A percentile compares a stretch with the other conserved stretches of the same genome.
phyloP scores from a whole-genome alignment of 2,329 filamentous ascomycete genomes.

The Cladosporium sp. region DNA sequence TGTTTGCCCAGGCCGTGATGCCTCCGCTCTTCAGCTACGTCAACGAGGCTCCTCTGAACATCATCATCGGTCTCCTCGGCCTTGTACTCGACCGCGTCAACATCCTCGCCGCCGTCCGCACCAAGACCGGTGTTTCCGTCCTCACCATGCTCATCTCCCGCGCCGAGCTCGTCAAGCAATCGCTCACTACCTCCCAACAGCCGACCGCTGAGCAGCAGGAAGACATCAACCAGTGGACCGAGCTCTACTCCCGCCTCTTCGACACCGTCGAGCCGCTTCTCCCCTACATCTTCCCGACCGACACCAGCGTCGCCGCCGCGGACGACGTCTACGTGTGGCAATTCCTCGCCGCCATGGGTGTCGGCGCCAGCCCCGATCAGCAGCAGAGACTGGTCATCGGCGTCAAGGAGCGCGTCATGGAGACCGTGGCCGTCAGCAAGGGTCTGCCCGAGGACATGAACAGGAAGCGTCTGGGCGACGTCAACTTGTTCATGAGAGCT shows the following conservation, averaged over 20 bases:
- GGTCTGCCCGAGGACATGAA: constrained; percentile 83
- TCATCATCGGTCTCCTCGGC: constrained; percentile 84
- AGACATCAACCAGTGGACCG: constrained; percentile 76
- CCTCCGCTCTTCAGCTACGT: constrained; percentile 85
- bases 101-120: constrained; percentile 76
- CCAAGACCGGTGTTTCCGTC: constrained; percentile 81
- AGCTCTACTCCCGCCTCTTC: constrained; percentile 81
- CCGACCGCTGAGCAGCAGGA: constrained; percentile 45
- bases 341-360: constrained; percentile 90
- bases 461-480: constrained; percentile 76
- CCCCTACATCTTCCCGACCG: constrained; percentile 81
- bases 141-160: constrained; percentile 92
- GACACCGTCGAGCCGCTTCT: constrained; percentile 79
- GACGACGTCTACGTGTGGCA: constrained; percentile 98
- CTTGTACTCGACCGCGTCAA: constrained; percentile 78
- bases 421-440: constrained; percentile 84
- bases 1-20: constrained; percentile 85
- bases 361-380: constrained; percentile 87
- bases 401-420: constrained; percentile 97
- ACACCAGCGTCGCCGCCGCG: constrained; percentile 61
- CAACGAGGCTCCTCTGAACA: constrained; percentile 82
- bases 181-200: constrained; percentile 60
- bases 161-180: constrained; percentile 87
- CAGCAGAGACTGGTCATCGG: constrained; percentile 91
- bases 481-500: constrained; percentile 97